phyloP scores from a whole-genome alignment of 78 protist species.

The Dictyostelium brefeldianum region DNA sequence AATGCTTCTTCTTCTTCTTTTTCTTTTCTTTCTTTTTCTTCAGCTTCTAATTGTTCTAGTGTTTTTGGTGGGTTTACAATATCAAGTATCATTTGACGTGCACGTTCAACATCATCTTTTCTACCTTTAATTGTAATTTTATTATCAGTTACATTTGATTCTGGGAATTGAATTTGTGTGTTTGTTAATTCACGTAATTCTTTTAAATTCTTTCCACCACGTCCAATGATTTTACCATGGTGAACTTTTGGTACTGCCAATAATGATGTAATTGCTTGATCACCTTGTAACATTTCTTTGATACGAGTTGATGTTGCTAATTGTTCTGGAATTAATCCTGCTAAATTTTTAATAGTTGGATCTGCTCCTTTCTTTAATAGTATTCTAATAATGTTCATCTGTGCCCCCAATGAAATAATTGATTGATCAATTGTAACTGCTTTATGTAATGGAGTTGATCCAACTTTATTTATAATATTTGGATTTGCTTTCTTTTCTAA shows the following conservation, averaged over 20 bases:
- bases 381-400: conserved; percentile 13
- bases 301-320: conserved; percentile 6
- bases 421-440: conserved; percentile 24
- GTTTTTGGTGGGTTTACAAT: conserved; percentile 44
- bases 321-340: conserved; percentile 72
- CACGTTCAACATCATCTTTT: conserved; percentile 53
- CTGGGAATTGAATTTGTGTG: conserved; percentile 53
- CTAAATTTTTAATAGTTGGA: conserved; percentile 46
- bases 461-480: conserved; percentile 42
- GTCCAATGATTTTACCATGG: conserved; percentile 60
- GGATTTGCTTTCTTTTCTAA: conserved; percentile 55
- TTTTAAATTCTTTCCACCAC: conserved; percentile 37
- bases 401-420: neutral
- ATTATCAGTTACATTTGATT: neutral
- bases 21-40: conserved; percentile 5
- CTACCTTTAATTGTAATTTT: conserved; percentile 53
- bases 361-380: conserved; percentile 67
- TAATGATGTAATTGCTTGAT: conserved; percentile 22
- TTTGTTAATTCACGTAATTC: conserved; percentile 59
- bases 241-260: neutral
- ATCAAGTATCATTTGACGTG: conserved; percentile 44
- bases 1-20: neutral
- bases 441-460: conserved; percentile 72
- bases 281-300: conserved; percentile 71
- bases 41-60: neutral